Conservation (phyloP, 306 rosid species). For the Lagenaria siceraria region DNA sequence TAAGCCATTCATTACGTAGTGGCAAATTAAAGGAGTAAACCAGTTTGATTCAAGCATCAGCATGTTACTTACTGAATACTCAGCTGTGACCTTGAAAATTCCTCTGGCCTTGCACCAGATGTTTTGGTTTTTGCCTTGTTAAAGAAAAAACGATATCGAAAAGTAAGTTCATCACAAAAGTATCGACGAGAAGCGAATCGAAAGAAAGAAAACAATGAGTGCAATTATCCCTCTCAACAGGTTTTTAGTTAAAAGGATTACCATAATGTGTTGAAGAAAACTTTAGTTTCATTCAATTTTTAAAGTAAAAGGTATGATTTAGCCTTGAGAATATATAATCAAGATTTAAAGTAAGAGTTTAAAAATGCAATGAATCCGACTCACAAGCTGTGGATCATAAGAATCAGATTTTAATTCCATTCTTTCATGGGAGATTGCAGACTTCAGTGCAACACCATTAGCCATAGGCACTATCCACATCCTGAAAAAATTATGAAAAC, state of each 20-base stretch:
- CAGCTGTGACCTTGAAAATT: constrained; percentile 26
- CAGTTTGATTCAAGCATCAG: constrained; percentile 11
- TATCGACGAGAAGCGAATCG: neutral
- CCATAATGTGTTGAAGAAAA: neutral
- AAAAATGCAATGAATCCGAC: constrained; percentile 11
- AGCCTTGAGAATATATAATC: neutral
- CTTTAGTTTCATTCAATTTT: neutral
- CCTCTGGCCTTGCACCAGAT: constrained; percentile 28
- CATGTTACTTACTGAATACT: constrained; percentile 33
- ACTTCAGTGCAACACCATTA: constrained; percentile 30
- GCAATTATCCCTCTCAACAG: neutral
- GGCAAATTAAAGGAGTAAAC: constrained; percentile 14
- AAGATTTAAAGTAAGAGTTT: neutral
- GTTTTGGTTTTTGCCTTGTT: constrained; percentile 24
- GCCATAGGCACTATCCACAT: constrained; percentile 50
- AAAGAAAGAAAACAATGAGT: neutral
- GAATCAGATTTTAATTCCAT: constrained; percentile 22
- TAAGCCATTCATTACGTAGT: neutral
- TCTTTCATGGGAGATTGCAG: constrained; percentile 22
- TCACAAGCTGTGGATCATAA: constrained; percentile 34
- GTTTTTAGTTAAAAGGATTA: neutral
- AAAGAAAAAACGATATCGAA: neutral
- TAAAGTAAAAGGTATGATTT: neutral
- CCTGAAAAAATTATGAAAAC: constrained; percentile 29
- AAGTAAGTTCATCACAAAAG: neutral